Percentiles rank a stretch among this genome's conserved stretches.
These are phyloP conservation scores for Fragaria ananassa DNA, from an alignment of 306 rosid species.

Conservation along the genomic window DNA sequence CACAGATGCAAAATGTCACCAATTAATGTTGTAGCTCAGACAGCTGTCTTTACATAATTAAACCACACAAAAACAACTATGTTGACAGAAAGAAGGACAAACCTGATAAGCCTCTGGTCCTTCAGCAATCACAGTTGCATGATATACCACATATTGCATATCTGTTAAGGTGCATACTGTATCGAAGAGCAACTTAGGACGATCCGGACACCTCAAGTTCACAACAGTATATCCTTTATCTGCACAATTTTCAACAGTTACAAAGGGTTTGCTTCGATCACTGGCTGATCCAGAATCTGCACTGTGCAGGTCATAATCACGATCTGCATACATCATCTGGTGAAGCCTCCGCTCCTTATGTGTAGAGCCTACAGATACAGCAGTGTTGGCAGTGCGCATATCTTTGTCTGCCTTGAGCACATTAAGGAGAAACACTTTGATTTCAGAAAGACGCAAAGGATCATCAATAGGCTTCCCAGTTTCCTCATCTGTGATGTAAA, in stretches of 20 bases:
- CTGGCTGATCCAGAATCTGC: conserved; percentile 44
- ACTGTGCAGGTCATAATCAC: conserved; percentile 65
- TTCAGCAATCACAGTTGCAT: conserved; percentile 84
- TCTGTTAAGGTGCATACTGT: conserved; percentile 88
- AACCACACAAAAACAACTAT: conserved; percentile 1
- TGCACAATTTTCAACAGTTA: conserved; percentile 62
- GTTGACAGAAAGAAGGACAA: conserved; percentile 18
- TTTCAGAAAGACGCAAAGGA: conserved; percentile 58
- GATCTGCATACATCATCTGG: conserved; percentile 97
- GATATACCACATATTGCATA: conserved; percentile 95
- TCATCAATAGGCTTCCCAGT: conserved; percentile 58
- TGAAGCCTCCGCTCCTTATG: conserved; percentile 97
- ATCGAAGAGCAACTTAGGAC: conserved; percentile 83
- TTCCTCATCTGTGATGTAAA: conserved; percentile 66
- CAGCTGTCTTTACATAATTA: neutral
- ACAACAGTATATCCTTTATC: conserved; percentile 96
- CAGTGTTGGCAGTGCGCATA: conserved; percentile 78
- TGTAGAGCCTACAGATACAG: conserved; percentile 86
- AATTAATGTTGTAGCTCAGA: neutral
- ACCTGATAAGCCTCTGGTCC: conserved; percentile 97
- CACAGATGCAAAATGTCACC: conserved; percentile 8
- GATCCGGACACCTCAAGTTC: conserved; percentile 84
- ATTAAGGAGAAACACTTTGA: conserved; percentile 68
- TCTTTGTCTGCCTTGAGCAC: conserved; percentile 84
- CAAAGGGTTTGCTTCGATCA: conserved; percentile 56